phyloP scores from a whole-genome alignment of 805 yeast species.

The Limtongozyma cylindracea region DNA sequence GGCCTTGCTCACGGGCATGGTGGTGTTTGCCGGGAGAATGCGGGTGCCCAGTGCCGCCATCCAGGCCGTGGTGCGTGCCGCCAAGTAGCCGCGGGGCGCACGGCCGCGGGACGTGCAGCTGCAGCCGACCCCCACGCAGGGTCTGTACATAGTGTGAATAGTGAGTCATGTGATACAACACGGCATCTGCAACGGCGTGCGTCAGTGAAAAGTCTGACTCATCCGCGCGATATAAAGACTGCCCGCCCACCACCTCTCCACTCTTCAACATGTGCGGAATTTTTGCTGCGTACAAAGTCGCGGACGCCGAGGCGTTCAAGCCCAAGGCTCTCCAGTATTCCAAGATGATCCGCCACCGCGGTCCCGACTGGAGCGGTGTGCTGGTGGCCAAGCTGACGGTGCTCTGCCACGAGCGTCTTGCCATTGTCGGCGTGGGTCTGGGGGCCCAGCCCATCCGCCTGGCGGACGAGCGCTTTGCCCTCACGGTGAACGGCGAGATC shows the following conservation, averaged over 20 bases:
- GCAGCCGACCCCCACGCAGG: no score
- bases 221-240: no score
- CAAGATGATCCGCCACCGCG: constrained; percentile 91
- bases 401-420: constrained; percentile 84
- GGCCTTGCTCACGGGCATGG: constrained; percentile 61
- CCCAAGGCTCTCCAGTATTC: constrained; percentile 74
- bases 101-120: no score
- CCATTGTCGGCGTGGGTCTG: constrained; percentile 89
- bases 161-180: no score
- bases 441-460: constrained; percentile 96
- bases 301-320: constrained; percentile 59
- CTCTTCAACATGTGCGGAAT: constrained; percentile 90
- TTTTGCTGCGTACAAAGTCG: constrained; percentile 74
- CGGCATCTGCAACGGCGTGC: no score
- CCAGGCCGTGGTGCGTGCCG: no score
- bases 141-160: no score
- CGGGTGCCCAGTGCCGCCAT: no score
- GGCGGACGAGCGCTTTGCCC: constrained; percentile 40
- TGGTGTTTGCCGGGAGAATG: constrained; percentile 18
- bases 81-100: no score
- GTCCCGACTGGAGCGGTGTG: constrained; percentile 99
- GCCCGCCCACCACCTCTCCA: no score
- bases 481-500: constrained; percentile 94
- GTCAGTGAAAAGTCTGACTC: no score
- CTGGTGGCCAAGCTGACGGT: constrained; percentile 37